A percentile compares a stretch with the other conserved stretches of the same genome.
These are phyloP conservation scores for Chenopodium suecicum DNA, from an alignment of 148 eudicot genomes.

Conservation along the genomic window DNA sequence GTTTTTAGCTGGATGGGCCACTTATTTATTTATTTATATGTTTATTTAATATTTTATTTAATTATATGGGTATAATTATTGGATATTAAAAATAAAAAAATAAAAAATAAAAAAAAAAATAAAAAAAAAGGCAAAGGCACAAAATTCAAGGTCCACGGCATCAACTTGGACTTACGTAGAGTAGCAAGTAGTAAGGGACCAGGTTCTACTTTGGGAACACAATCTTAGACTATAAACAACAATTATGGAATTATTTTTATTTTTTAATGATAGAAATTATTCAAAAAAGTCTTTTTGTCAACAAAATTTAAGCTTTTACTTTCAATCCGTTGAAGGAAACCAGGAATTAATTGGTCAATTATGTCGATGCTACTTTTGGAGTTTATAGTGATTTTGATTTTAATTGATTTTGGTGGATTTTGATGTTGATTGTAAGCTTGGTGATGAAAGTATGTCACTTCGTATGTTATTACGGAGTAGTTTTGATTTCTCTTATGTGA, in stretches of 20 bases:
- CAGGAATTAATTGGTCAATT: neutral
- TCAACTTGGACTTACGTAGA: neutral
- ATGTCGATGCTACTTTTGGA: too few relatives aligned
- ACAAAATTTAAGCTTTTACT: neutral
- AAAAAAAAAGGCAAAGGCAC: neutral
- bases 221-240: constrained; percentile 12
- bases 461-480: too few relatives aligned
- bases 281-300: neutral
- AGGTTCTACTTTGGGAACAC: neutral
- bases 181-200: neutral
- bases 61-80: neutral
- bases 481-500: too few relatives aligned
- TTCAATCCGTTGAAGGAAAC: neutral
- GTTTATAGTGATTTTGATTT: neutral
- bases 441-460: too few relatives aligned
- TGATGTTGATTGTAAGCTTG: neutral
- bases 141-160: neutral
- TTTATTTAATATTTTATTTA: neutral
- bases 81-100: neutral
- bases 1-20: neutral
- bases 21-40: neutral
- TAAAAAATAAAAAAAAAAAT: too few relatives aligned
- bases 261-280: neutral
- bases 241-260: neutral
- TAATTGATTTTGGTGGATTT: neutral